phyloP scores from a whole-genome alignment of 257 asterid species.

The Paulownia fortunei region DNA sequence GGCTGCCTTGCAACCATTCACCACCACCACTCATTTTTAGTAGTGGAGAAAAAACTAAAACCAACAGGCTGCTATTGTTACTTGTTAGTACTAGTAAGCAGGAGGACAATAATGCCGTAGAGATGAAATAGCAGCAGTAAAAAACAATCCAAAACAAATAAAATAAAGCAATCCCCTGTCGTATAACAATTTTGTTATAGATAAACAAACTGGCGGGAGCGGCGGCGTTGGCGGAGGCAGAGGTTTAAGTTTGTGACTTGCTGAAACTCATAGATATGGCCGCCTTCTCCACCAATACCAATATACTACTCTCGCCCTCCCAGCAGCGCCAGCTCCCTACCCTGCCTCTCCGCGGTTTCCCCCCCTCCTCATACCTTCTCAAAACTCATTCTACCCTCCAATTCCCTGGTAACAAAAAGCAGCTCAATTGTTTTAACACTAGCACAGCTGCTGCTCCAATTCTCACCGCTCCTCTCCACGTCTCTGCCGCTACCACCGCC shows the following conservation, averaged over 20 bases:
- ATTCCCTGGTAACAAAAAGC: conserved; percentile 1
- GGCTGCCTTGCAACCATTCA: no score
- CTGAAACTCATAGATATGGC: conserved; percentile 34
- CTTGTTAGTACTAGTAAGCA: no score
- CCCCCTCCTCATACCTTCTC: conserved; percentile 13
- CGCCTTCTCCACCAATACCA: conserved; percentile 37
- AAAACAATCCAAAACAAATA: no score
- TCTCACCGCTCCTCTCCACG: background rate
- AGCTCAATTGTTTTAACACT: background rate
- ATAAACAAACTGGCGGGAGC: no score
- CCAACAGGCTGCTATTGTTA: background rate
- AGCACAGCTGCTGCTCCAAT: conserved; percentile 29
- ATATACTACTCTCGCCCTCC: conserved; percentile 28
- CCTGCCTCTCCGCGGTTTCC: conserved; percentile 7
- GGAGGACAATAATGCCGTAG: no score
- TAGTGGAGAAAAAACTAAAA: background rate
- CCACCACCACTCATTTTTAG: background rate
- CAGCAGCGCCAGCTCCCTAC: conserved; percentile 18
- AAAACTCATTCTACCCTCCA: conserved; percentile 24
- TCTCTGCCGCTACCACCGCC: conserved; percentile 24
- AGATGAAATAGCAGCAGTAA: background rate
- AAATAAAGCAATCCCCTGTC: no score
- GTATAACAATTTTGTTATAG: no score
- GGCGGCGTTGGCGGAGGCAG: background rate
- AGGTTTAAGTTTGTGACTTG: no score